A percentile compares a stretch with the other conserved stretches of the same genome.
Evolutionary conservation across 306 rosid genomes (phyloP).

Genomic region (Mimosa pudica): DNA sequence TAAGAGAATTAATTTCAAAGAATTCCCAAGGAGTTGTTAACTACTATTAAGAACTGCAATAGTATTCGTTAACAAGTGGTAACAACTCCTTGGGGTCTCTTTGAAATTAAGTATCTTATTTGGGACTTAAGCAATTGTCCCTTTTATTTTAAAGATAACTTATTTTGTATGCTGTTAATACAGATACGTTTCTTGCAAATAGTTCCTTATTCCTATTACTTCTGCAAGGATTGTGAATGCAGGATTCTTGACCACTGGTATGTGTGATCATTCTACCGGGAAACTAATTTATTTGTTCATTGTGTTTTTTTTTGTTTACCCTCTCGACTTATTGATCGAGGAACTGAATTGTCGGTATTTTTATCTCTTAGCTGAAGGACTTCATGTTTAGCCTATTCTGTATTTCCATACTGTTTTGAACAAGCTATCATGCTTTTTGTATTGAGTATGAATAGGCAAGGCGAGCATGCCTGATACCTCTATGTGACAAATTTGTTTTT

Average conservation of each 20-base stretch:
- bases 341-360: not conserved
- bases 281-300: not conserved
- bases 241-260: conserved; percentile 82
- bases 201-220: conserved; percentile 76
- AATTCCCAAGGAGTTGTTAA: no score
- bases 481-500: not conserved
- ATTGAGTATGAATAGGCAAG: not conserved
- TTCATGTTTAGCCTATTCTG: conserved; percentile 7
- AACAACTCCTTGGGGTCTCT: no score
- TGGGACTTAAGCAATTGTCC: no score
- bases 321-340: conserved; percentile 7
- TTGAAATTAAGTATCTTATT: no score
- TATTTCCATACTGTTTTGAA: not conserved
- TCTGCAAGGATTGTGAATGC: conserved; percentile 97
- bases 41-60: no score
- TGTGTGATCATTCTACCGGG: not conserved
- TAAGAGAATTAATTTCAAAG: no score
- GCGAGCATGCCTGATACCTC: not conserved
- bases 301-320: not conserved
- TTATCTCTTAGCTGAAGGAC: not conserved
- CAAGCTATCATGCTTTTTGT: conserved; percentile 7
- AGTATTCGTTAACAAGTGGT: no score
- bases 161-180: conserved; percentile 34
- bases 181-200: conserved; percentile 88
- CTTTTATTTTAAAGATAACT: conserved; percentile 27